phyloP scores from a whole-genome alignment of 2,329 filamentous ascomycete species.

The Didymella keratinophila region DNA sequence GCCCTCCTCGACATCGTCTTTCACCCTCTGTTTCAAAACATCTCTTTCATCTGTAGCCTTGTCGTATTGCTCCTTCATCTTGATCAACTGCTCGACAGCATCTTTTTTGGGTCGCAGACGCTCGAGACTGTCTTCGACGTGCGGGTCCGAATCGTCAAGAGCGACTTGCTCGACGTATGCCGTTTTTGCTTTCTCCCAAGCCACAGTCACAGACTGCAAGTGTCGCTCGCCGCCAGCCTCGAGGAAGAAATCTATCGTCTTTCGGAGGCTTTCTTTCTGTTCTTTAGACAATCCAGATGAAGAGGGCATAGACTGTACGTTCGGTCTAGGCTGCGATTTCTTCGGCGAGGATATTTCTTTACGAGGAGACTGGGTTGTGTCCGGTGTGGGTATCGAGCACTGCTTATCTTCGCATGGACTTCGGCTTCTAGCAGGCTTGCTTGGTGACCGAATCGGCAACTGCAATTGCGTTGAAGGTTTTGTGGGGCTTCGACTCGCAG shows the following conservation, averaged over 20 bases:
- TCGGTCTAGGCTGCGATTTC: slow-evolving; percentile 9
- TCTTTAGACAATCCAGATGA: slow-evolving; percentile 43
- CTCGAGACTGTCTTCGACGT: slow-evolving; percentile 34
- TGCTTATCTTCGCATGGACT: slow-evolving; percentile 27
- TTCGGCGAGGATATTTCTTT: slow-evolving; percentile 25
- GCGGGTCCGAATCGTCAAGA: slow-evolving; percentile 31
- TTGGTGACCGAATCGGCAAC: slow-evolving; percentile 39
- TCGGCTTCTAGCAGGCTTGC: slow-evolving; percentile 30
- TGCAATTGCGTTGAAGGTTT: slow-evolving; percentile 23
- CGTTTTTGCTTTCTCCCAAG: slow-evolving; percentile 38
- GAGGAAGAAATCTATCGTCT: slow-evolving; percentile 37
- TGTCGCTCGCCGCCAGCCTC: slow-evolving; percentile 34
- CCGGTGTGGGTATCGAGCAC: slow-evolving; percentile 31
- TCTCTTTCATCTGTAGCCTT: slow-evolving; percentile 29
- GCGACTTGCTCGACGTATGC: slow-evolving; percentile 35
- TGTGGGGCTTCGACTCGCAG: slow-evolving; percentile 21
- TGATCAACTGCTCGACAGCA: slow-evolving; percentile 40
- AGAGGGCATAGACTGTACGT: slow-evolving; percentile 15
- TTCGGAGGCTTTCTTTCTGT: slow-evolving; percentile 29
- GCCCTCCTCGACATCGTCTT: slow-evolving; percentile 40
- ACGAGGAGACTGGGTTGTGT: slow-evolving; percentile 27
- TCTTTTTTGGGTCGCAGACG: slow-evolving; percentile 39
- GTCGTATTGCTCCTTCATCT: slow-evolving; percentile 31
- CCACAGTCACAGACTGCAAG: slow-evolving; percentile 23
- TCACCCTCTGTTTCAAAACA: slow-evolving; percentile 39